Conservation (phyloP, 2,329 filamentous ascomycete genomes). For the Aspergillus udagawae region DNA sequence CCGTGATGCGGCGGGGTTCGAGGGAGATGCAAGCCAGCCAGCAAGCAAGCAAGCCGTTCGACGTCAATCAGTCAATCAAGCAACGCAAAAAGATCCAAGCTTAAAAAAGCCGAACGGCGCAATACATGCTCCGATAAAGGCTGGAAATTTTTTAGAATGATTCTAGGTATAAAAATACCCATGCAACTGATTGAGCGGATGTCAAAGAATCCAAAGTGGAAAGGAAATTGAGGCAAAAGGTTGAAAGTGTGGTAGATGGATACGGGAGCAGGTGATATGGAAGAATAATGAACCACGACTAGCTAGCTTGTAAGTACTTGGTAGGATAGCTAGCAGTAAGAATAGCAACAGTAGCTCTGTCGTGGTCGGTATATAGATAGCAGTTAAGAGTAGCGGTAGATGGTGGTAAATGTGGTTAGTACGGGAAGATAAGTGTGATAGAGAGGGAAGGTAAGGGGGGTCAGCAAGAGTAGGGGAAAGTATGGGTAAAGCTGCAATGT, state of each 20-base stretch:
- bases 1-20: slow-evolving; percentile 18
- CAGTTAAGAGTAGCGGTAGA: neutral
- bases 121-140: slow-evolving; percentile 12
- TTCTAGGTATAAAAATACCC: neutral
- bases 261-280: neutral
- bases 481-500: neutral
- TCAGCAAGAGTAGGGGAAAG: neutral
- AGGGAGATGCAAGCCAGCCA: slow-evolving; percentile 9
- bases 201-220: neutral
- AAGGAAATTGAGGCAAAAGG: slow-evolving; percentile 5
- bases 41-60: slow-evolving; percentile 1
- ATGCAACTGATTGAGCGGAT: neutral
- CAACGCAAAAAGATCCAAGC: slow-evolving; percentile 6
- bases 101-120: slow-evolving; percentile 4
- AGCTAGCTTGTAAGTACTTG: neutral
- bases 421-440: neutral
- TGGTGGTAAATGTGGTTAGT: neutral
- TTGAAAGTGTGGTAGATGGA: neutral
- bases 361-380: neutral
- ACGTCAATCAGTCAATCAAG: neutral
- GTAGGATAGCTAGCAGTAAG: neutral
- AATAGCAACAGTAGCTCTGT: neutral
- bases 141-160: neutral
- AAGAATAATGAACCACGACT: neutral
- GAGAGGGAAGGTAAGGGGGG: neutral